Base-by-base conservation (phyloP, 1,284 basidiomycete genomes). In the Trichosporon faecale region DNA sequence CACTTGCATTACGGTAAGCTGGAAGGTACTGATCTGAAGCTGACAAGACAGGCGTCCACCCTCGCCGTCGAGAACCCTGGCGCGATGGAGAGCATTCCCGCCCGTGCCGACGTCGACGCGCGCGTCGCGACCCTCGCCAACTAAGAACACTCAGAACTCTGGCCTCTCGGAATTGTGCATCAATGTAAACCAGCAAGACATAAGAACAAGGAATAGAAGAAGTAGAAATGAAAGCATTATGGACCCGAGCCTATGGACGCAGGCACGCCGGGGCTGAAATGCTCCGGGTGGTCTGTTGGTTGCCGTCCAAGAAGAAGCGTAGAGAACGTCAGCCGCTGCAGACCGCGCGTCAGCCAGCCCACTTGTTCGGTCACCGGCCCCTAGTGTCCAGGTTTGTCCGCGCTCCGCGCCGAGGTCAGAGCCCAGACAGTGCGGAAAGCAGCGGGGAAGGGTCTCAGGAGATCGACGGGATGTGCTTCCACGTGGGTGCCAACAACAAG, bases 11-110 rank as follows among this genome's bases (percentile, higher is more conserved):
- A 64, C 64, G 37, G 69, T 70, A 66, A 67, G 69, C 21, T 16
- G 0, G 18, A 2, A 29, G 12, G 25, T 16, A 21, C 5, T 1
- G 27, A 23, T n/a, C 29, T 31, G 1, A 18, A 44, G 35, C 68
- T 69, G 61, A 69, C 57, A 25, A 11, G 14, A 9, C 66, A 72
- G 71, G 72, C 72, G 21, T 73, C 70, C 16, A 60, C 70, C 1
- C 52, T 71, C 25, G 66, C 70, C 1, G 70, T 73, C 18, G 72
- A 73, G 63, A 73, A 61, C 8, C 57, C 72, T 3, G 72, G 72
- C 18, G 72, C 72, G 9, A 70, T 73, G 72, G 72, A 73, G 67
- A 73, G 72, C 44, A 73, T 73, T 31, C 70, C 72, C 0, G 70
- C 68, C 21, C 60, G 71, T 12, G 60, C 40, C 31, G 71, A 70